Evolutionary conservation across 352 stramenopile species (phyloP).

Genomic region (Hyaloperonospora arabidopsidis): DNA sequence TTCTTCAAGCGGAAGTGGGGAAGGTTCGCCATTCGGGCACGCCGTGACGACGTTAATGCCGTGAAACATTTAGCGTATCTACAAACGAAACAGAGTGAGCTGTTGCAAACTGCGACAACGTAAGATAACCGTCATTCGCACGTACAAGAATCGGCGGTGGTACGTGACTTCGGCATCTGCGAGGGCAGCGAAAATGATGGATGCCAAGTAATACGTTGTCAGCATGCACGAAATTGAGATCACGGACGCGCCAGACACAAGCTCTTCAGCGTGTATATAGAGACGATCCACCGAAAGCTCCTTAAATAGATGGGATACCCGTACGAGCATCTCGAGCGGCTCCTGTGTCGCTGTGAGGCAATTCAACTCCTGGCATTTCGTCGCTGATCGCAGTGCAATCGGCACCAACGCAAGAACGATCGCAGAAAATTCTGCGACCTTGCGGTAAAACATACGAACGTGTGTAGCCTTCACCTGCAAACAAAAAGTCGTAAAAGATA

Average conservation of each 20-base stretch:
- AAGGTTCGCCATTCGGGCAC: constrained; percentile 73
- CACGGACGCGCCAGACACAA: constrained; percentile 33
- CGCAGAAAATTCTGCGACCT: constrained; percentile 52
- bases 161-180: constrained; percentile 82
- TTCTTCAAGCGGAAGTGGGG: constrained; percentile 88
- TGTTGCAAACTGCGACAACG: background rate
- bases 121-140: background rate
- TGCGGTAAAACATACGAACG: constrained; percentile 57
- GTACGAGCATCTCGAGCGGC: constrained; percentile 34
- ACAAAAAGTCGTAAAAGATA: background rate
- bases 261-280: constrained; percentile 14
- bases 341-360: constrained; percentile 47
- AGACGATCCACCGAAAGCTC: constrained; percentile 25
- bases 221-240: constrained; percentile 66
- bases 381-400: constrained; percentile 38
- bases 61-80: constrained; percentile 88
- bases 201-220: constrained; percentile 69
- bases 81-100: constrained; percentile 13
- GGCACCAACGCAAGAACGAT: constrained; percentile 54
- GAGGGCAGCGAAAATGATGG: constrained; percentile 62
- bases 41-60: constrained; percentile 76
- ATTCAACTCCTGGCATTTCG: constrained; percentile 55
- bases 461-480: constrained; percentile 64
- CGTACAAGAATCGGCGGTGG: constrained; percentile 72
- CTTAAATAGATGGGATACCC: constrained; percentile 29